Percentiles rank a stretch among this genome's conserved stretches.
Conservation (phyloP, 495 filamentous ascomycete genomes). For the Pseudoneurospora amorphoporcata region DNA sequence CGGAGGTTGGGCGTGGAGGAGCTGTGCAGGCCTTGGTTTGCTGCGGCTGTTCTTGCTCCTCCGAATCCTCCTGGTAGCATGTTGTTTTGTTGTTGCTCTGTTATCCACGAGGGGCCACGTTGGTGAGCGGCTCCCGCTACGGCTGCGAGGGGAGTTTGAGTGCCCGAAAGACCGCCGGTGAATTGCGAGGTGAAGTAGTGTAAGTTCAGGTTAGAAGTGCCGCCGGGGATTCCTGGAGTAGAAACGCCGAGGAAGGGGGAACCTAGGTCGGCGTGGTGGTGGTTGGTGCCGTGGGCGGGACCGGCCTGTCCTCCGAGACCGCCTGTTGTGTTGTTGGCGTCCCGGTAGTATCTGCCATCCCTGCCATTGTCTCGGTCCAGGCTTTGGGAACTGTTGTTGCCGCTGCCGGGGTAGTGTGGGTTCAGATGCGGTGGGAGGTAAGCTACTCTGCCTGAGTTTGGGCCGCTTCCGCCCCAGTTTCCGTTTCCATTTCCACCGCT, state of each 20-base stretch:
- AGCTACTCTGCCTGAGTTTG: not conserved
- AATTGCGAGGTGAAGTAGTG: slow-evolving; percentile 86
- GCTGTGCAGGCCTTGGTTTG: slow-evolving; percentile 13
- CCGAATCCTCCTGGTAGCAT: not conserved
- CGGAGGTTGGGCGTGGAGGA: slow-evolving; percentile 18
- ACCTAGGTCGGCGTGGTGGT: slow-evolving; percentile 41
- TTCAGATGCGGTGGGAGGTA: slow-evolving; percentile 26
- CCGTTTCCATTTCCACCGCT: not conserved
- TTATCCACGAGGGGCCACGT: slow-evolving; percentile 28
- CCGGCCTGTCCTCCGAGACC: slow-evolving; percentile 7
- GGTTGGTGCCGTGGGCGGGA: slow-evolving; percentile 7
- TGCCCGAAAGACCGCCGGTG: slow-evolving; percentile 66
- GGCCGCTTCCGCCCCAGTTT: not conserved
- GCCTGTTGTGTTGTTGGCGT: not conserved
- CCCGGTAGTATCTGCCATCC: not conserved
- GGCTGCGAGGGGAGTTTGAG: slow-evolving; percentile 77
- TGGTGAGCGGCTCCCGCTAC: slow-evolving; percentile 57
- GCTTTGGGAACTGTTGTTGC: not conserved
- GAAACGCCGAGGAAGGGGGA: slow-evolving; percentile 56
- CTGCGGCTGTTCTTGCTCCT: not conserved
- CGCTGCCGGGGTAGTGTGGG: slow-evolving; percentile 4
- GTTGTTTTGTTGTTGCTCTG: slow-evolving; percentile 11
- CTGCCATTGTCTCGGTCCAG: not conserved
- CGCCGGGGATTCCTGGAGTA: slow-evolving; percentile 72
- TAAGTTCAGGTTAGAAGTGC: slow-evolving; percentile 80